Evolutionary conservation across 805 yeast genomes (phyloP).

Genomic region (Candida adriatica): DNA sequence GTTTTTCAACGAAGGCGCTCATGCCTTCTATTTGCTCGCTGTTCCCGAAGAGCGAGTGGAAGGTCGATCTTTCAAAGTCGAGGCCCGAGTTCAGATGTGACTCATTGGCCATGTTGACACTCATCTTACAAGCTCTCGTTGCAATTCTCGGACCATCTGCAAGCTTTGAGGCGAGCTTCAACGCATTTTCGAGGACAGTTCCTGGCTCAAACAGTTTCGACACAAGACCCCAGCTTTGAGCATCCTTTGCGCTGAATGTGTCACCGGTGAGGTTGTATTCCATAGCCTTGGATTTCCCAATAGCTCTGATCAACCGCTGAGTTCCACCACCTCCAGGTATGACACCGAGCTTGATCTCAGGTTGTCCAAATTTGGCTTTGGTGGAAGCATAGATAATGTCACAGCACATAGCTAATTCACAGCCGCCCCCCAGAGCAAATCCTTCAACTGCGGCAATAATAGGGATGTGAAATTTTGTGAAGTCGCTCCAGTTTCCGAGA

Average conservation of each 20-base stretch:
- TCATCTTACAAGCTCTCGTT: conserved; percentile 38
- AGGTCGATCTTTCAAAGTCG: conserved; percentile 24
- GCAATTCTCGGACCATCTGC: conserved; percentile 37
- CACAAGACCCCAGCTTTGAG: conserved; percentile 42
- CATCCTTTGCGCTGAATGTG: conserved; percentile 36
- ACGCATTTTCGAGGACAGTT: conserved; percentile 34
- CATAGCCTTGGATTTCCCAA: conserved; percentile 45
- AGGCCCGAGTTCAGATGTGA: conserved; percentile 13
- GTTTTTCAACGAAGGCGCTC: conserved; percentile 43
- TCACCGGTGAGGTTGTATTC: conserved; percentile 42
- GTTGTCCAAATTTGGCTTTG: conserved; percentile 45
- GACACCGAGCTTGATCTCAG: conserved; percentile 46
- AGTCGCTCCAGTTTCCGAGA: conserved; percentile 34
- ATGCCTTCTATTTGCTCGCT: conserved; percentile 43
- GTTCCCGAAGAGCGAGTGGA: conserved; percentile 40
- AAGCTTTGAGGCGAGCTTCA: conserved; percentile 36
- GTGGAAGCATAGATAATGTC: conserved; percentile 46
- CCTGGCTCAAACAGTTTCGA: conserved; percentile 34
- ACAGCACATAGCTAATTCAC: conserved; percentile 45
- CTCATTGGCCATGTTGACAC: conserved; percentile 35
- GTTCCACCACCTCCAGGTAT: conserved; percentile 51
- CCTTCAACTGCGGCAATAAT: conserved; percentile 49
- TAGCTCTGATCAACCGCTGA: conserved; percentile 39
- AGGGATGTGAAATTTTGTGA: conserved; percentile 36
- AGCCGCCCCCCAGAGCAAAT: conserved; percentile 50